phyloP scores from a whole-genome alignment of 139 green algal genomes.

The Chlorella sp. region DNA sequence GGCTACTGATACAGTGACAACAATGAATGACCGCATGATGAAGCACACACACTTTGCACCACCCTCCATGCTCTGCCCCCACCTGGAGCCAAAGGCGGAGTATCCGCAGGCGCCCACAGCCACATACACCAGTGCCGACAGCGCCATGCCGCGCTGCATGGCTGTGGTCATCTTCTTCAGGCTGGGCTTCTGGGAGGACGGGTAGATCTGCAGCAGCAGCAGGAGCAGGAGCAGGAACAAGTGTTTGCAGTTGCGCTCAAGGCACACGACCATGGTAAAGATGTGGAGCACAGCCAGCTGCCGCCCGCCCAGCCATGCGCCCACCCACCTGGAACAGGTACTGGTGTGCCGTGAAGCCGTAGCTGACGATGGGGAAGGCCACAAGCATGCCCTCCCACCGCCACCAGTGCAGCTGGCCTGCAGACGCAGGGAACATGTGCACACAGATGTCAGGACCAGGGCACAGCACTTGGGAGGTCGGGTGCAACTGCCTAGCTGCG shows the following conservation, averaged over 20 bases:
- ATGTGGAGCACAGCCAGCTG: too few relatives aligned
- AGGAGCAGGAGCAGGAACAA: too few relatives aligned
- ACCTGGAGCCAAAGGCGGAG: slow-evolving; percentile 67
- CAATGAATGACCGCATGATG: too few relatives aligned
- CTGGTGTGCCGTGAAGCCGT: slow-evolving; percentile 84
- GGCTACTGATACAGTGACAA: background rate
- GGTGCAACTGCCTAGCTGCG: too few relatives aligned
- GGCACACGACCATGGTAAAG: too few relatives aligned
- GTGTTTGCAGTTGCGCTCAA: too few relatives aligned
- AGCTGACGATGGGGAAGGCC: slow-evolving; percentile 82
- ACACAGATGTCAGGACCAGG: too few relatives aligned
- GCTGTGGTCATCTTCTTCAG: slow-evolving; percentile 60
- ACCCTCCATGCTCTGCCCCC: background rate
- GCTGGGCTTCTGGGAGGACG: slow-evolving; percentile 43
- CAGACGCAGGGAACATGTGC: background rate
- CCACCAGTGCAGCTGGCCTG: slow-evolving; percentile 55
- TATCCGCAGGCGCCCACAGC: slow-evolving; percentile 80
- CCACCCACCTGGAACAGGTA: slow-evolving; percentile 65
- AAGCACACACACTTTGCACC: background rate
- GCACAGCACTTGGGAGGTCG: too few relatives aligned
- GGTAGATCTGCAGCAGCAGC: slow-evolving; percentile 55
- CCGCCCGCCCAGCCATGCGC: too few relatives aligned
- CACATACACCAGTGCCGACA: slow-evolving; percentile 66
- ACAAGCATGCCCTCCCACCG: slow-evolving; percentile 71
- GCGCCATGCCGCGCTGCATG: slow-evolving; percentile 43